Evolutionary conservation across 129 eudicot species (phyloP), one percentile per base, ranked within the genome.

Genomic region (Arctium minus): DNA sequence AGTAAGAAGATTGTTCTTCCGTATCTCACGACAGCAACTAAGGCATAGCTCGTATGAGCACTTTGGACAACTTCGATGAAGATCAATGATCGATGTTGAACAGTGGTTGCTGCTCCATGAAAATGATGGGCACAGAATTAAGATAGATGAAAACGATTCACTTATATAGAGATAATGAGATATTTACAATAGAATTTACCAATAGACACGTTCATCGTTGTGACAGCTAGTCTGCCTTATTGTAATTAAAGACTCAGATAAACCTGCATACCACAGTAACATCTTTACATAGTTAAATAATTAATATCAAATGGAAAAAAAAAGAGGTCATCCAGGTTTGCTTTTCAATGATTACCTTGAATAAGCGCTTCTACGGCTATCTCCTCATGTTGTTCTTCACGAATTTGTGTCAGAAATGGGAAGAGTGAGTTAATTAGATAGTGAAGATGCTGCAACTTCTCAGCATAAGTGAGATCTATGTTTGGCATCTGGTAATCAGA

Each of bases 21-120:
- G 89, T 50, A 96, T 86, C 86, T 96, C 99, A 32, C 42, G 87
- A 83, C 90, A 93, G 88, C 99, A 96, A 60, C 88, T 84, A 77
- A 96, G 88, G 80, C 99, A 96, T 38, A 96, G 85, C 87, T 96
- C 99, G 70, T 87, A 96, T 32, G 88, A 85, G 88, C 99, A 96
- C 50, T 80, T 82, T 37, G 95, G 94, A 82, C 99, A 96, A 82
- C 99, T 91, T 82, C 99, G 88, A 40, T 96, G 99, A 81, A 96
- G 91, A 90, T 96, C 98, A 77, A 92, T 80, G n/a, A 96, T 93
- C 50, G 99, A 96, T 18, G 98, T 93, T 82, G 95, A 85, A 84
- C 99, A 96, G 75, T 90, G 84, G 85, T 96, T 88, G 85, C 99
- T 96, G 92, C 35, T 80, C 69, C 73, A 83, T 64, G 29, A 50